These are phyloP conservation scores for Nevesoporus exiguus DNA, from an alignment of 768 basidiomycete genomes.

Conservation along the genomic window DNA sequence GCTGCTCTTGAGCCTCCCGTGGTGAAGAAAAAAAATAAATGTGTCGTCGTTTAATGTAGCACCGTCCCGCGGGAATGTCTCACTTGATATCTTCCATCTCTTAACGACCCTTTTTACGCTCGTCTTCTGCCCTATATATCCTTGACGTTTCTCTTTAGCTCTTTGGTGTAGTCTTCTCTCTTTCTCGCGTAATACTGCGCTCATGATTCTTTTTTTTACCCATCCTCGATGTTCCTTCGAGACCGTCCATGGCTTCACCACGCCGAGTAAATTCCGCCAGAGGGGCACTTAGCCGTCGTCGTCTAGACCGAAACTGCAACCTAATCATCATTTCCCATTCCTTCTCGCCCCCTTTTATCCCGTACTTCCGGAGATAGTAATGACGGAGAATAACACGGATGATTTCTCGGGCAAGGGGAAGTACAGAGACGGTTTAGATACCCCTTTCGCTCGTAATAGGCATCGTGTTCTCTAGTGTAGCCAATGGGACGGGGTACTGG, in stretches of 20 bases:
- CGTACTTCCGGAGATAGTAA: constrained; percentile 8
- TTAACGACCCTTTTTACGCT: constrained; percentile 34
- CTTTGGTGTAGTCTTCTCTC: constrained; percentile 20
- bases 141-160: constrained; percentile 27
- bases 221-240: constrained; percentile 22
- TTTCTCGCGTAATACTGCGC: constrained; percentile 21
- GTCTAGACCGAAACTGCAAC: constrained; percentile 25
- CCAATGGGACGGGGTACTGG: constrained; percentile 16
- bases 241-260: constrained; percentile 16
- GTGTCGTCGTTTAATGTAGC: constrained; percentile 75
- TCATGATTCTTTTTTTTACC: constrained; percentile 23
- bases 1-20: constrained; percentile 98
- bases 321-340: constrained; percentile 19
- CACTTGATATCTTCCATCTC: constrained; percentile 33
- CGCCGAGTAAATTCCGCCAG: constrained; percentile 28
- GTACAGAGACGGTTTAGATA: constrained; percentile 21
- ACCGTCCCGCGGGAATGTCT: constrained; percentile 25
- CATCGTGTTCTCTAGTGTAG: constrained; percentile 13
- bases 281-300: constrained; percentile 22
- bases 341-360: constrained; percentile 2
- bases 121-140: constrained; percentile 35
- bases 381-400: constrained; percentile 10
- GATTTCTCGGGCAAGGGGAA: constrained; percentile 18
- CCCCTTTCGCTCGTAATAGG: constrained; percentile 17
- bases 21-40: constrained; percentile 73